These are phyloP conservation scores for Sicyos edulis DNA, from an alignment of 306 rosid genomes.

Conservation along the genomic window DNA sequence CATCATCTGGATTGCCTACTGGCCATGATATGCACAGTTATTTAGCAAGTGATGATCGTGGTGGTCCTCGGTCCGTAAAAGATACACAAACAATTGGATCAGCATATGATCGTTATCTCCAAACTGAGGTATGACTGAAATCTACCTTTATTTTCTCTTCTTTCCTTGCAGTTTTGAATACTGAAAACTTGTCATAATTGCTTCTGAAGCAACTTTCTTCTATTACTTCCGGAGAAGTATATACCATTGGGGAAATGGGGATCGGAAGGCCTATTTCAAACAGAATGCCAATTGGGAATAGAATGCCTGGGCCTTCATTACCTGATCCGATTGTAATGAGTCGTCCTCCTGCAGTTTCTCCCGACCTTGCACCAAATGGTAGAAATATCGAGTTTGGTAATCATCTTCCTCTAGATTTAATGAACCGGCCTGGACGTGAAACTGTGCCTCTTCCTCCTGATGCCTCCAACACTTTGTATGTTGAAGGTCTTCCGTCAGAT, in stretches of 20 bases:
- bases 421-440: constrained; percentile 63
- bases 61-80: constrained; percentile 41
- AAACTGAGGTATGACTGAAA: constrained; percentile 53
- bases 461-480: constrained; percentile 81
- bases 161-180: constrained; percentile 21
- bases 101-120: constrained; percentile 91
- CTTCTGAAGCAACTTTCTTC: constrained; percentile 61
- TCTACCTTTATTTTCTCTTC: constrained; percentile 18
- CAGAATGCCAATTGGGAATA: constrained; percentile 44
- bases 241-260: constrained; percentile 49
- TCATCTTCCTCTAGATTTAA: constrained; percentile 51
- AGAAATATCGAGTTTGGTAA: constrained; percentile 44
- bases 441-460: constrained; percentile 72
- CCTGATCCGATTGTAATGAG: constrained; percentile 51
- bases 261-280: constrained; percentile 44
- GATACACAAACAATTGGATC: constrained; percentile 66
- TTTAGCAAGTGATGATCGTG: constrained; percentile 49
- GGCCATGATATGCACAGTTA: constrained; percentile 66
- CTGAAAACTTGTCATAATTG: constrained; percentile 32
- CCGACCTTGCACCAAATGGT: constrained; percentile 55
- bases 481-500: constrained; percentile 90
- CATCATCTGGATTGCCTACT: constrained; percentile 43
- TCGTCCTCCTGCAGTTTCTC: constrained; percentile 46
- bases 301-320: constrained; percentile 44
- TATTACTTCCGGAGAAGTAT: constrained; percentile 55